A percentile compares a stretch with the other conserved stretches of the same genome.
phyloP scores from a whole-genome alignment of 2,329 filamentous ascomycete genomes.

The Trichoderma pleuroti region DNA sequence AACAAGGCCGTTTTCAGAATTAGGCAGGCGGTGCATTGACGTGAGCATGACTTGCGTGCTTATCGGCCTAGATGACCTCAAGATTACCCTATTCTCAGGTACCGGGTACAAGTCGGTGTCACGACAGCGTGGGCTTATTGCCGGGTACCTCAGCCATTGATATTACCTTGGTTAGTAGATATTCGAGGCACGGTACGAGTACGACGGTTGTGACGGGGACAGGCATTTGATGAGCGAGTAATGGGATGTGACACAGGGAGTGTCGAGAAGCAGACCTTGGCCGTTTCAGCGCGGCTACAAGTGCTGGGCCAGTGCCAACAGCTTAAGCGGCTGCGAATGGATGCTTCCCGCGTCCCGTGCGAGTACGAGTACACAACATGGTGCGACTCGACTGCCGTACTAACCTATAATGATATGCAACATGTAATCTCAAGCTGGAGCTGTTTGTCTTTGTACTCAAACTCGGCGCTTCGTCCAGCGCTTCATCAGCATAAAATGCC shows the following conservation, averaged over 20 bases:
- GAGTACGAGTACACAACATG: background rate
- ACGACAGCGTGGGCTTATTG: background rate
- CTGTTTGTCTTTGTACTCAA: background rate
- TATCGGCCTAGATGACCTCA: conserved; percentile 16
- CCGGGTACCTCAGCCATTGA: background rate
- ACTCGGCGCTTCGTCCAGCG: background rate
- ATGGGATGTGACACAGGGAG: background rate
- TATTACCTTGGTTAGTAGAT: too few relatives aligned
- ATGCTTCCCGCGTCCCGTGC: background rate
- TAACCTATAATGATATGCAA: background rate
- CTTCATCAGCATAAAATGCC: conserved; percentile 9
- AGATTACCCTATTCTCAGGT: background rate
- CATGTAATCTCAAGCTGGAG: background rate
- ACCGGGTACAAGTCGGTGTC: background rate
- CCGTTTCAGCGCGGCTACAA: conserved; percentile 1
- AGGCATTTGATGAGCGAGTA: background rate
- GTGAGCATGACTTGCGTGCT: conserved; percentile 15
- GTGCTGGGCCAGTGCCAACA: background rate
- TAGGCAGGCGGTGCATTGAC: background rate
- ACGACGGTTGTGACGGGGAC: background rate
- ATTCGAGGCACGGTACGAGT: background rate
- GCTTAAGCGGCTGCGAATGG: background rate
- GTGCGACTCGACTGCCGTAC: background rate
- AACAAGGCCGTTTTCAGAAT: background rate
- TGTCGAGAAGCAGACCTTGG: conserved; percentile 1